Percentiles rank a stretch among this genome's conserved stretches.
Conservation (phyloP, 73 alveolate species). For the Paramecium pentaurelia region DNA sequence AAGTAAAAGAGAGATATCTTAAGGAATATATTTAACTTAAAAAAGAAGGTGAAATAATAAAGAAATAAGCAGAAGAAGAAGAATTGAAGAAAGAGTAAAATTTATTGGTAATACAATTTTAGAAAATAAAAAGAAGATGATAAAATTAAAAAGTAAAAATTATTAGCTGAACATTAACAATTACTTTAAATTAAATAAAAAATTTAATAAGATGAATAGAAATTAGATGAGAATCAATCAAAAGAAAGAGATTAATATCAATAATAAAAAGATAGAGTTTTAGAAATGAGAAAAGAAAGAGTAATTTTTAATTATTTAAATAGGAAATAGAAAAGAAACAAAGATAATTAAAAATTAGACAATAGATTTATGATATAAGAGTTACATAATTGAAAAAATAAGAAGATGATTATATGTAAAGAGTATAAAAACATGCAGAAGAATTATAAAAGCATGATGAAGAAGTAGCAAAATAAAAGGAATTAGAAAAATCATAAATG, state of each 20-base stretch:
- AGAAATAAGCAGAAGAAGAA: conserved; percentile 20
- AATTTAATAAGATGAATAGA: neutral
- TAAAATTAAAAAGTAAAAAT: neutral
- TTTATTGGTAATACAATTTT: neutral
- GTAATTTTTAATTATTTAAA: neutral
- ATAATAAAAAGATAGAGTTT: neutral
- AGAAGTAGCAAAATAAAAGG: neutral
- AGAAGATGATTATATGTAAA: conserved; percentile 14
- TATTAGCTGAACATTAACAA: neutral
- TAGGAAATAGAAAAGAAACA: conserved; percentile 12
- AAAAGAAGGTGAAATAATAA: neutral
- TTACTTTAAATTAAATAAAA: neutral
- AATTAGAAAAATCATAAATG: neutral
- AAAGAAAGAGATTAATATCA: neutral
- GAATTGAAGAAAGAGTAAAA: conserved; percentile 7
- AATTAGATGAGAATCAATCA: neutral
- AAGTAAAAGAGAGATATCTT: neutral
- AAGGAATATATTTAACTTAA: neutral
- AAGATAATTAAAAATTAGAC: neutral
- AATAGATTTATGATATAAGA: conserved; percentile 13
- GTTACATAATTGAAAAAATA: neutral
- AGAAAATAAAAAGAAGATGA: neutral
- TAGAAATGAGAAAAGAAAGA: conserved; percentile 46
- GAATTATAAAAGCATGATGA: neutral
- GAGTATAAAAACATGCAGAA: neutral